Evolutionary conservation across 805 yeast species (phyloP).

Genomic region (Kodamaea fukazawae): DNA sequence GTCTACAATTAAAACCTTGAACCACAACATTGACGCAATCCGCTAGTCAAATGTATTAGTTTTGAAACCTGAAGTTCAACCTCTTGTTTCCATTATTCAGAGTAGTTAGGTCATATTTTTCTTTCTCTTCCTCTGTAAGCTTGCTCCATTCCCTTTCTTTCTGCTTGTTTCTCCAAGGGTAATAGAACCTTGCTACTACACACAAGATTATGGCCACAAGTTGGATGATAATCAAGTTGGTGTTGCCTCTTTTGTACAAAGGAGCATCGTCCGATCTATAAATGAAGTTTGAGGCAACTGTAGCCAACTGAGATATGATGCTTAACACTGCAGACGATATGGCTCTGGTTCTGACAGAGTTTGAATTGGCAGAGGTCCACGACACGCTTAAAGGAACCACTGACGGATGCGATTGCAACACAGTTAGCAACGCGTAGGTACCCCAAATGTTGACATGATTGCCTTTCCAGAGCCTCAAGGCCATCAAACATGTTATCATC

Average conservation of each 20-base stretch:
- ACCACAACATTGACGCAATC: too few species aligned
- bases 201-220: slow-evolving; percentile 30
- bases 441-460: slow-evolving; percentile 43
- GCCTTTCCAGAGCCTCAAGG: slow-evolving; percentile 40
- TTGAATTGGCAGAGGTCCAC: slow-evolving; percentile 63
- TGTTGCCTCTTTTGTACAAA: slow-evolving; percentile 57
- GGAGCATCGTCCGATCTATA: slow-evolving; percentile 61
- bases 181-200: slow-evolving; percentile 36
- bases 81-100: slow-evolving; percentile 58
- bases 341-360: slow-evolving; percentile 59
- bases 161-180: slow-evolving; percentile 40
- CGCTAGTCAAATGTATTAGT: too few species aligned
- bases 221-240: slow-evolving; percentile 35
- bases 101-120: slow-evolving; percentile 44
- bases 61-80: slow-evolving; percentile 45
- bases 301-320: slow-evolving; percentile 59
- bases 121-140: slow-evolving; percentile 49
- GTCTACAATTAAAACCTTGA: too few species aligned
- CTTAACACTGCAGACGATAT: slow-evolving; percentile 65
- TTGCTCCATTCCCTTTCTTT: slow-evolving; percentile 51
- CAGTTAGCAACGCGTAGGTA: slow-evolving; percentile 37
- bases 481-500: slow-evolving; percentile 21
- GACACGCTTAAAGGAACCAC: slow-evolving; percentile 55
- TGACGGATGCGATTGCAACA: slow-evolving; percentile 46
- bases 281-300: slow-evolving; percentile 52